These are phyloP conservation scores for Penicillium nucicola DNA, from an alignment of 495 filamentous ascomycete genomes.

Conservation along the genomic window DNA sequence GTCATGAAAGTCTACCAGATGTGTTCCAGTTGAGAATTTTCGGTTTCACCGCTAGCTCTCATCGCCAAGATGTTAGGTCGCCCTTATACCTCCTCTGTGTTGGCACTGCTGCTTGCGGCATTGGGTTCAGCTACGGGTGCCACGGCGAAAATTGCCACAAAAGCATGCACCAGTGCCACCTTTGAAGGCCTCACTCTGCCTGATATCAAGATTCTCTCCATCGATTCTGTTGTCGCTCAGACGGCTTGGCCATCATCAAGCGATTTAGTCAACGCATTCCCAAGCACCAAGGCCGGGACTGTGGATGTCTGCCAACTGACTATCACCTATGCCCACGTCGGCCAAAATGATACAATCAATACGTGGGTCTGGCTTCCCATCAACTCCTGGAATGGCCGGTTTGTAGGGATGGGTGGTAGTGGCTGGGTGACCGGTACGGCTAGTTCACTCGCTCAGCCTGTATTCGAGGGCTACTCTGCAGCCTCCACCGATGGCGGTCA, in stretches of 20 bases:
- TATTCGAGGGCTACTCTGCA: constrained; percentile 29
- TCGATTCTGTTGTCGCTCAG: background rate
- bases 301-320: constrained; percentile 38
- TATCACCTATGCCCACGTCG: constrained; percentile 40
- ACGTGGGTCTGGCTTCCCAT: constrained; percentile 37
- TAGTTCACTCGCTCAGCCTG: constrained; percentile 17
- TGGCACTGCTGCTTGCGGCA: too few species aligned
- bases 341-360: constrained; percentile 28
- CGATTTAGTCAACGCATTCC: background rate
- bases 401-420: constrained; percentile 43
- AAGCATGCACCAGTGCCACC: background rate
- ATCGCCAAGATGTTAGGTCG: too few species aligned
- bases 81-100: too few species aligned
- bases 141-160: background rate
- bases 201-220: background rate
- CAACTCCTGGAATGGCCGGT: constrained; percentile 35
- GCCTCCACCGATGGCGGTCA: constrained; percentile 32
- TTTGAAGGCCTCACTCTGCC: background rate
- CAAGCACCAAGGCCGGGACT: background rate
- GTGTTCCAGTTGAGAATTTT: too few species aligned
- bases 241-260: background rate
- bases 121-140: background rate
- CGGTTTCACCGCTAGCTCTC: too few species aligned
- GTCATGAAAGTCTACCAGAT: too few species aligned
- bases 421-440: constrained; percentile 32